A percentile compares a stretch with the other conserved stretches of the same genome.
Conservation (phyloP, 495 filamentous ascomycete genomes). For the Parachaetomium inaequale region DNA sequence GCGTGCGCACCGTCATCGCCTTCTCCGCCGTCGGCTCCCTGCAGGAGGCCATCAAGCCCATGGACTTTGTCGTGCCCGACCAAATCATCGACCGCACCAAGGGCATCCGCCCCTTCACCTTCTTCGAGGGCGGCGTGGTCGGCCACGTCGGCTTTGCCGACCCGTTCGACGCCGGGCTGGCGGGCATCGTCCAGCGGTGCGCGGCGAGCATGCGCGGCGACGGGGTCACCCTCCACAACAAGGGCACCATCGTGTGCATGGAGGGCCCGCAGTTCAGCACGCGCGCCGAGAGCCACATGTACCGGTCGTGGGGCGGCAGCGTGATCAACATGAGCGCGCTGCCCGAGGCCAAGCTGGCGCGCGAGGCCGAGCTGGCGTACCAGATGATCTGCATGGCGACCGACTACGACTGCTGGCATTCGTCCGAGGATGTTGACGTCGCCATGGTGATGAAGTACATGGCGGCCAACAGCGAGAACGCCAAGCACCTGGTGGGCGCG, state of each 20-base stretch:
- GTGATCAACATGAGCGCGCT: constrained; percentile 97
- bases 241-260: constrained; percentile 85
- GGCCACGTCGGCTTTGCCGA: constrained; percentile 95
- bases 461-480: constrained; percentile 85
- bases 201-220: constrained; percentile 75
- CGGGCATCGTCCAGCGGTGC: constrained; percentile 65
- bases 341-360: constrained; percentile 94
- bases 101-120: constrained; percentile 87
- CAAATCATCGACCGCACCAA: constrained; percentile 98
- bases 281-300: constrained; percentile 91
- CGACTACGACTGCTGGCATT: constrained; percentile 97
- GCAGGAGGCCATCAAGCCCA: constrained; percentile 83
- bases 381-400: constrained; percentile 99
- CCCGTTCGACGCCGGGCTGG: constrained; percentile 80
- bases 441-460: constrained; percentile 98
- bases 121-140: constrained; percentile 90
- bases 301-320: constrained; percentile 83
- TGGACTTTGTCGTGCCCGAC: constrained; percentile 93
- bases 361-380: constrained; percentile 93
- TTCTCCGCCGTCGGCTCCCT: constrained; percentile 95
- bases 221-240: constrained; percentile 70
- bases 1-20: constrained; percentile 84
- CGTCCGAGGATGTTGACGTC: constrained; percentile 74
- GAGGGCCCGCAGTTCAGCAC: constrained; percentile 97
- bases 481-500: constrained; percentile 75